Evolutionary conservation across 2,329 filamentous ascomycete species (phyloP).

Genomic region (Sporothrix globosa): DNA sequence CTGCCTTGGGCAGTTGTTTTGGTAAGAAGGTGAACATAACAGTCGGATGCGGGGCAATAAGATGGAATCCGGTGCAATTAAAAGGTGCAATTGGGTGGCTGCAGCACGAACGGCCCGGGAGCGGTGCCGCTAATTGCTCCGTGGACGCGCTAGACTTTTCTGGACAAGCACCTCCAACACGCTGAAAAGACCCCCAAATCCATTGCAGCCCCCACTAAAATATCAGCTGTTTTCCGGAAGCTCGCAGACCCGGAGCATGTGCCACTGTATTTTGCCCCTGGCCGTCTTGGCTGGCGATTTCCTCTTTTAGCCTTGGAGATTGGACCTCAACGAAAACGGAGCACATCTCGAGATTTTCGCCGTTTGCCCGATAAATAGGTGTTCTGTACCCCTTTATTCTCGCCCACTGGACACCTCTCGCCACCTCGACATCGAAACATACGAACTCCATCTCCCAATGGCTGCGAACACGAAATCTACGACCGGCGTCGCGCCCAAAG

Average conservation of each 20-base stretch:
- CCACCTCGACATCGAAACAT: background rate
- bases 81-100: background rate
- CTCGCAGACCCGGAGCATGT: conserved; percentile 1
- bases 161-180: background rate
- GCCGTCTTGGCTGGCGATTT: background rate
- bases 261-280: conserved; percentile 2
- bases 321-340: background rate
- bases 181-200: background rate
- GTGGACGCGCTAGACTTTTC: conserved; percentile 18
- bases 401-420: background rate
- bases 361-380: background rate
- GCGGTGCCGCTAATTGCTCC: conserved; percentile 28
- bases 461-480: conserved; percentile 23
- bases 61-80: background rate
- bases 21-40: background rate
- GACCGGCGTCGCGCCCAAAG: background rate
- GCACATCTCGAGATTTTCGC: background rate
- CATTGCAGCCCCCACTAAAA: background rate
- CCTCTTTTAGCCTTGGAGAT: background rate
- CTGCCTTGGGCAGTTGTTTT: background rate
- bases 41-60: conserved; percentile 25
- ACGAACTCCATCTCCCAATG: conserved; percentile 16
- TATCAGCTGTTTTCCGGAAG: conserved; percentile 21
- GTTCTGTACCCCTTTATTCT: background rate
- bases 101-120: background rate